Evolutionary conservation across 179 eudicot genomes (phyloP).

Genomic region (Beta lomatogona): DNA sequence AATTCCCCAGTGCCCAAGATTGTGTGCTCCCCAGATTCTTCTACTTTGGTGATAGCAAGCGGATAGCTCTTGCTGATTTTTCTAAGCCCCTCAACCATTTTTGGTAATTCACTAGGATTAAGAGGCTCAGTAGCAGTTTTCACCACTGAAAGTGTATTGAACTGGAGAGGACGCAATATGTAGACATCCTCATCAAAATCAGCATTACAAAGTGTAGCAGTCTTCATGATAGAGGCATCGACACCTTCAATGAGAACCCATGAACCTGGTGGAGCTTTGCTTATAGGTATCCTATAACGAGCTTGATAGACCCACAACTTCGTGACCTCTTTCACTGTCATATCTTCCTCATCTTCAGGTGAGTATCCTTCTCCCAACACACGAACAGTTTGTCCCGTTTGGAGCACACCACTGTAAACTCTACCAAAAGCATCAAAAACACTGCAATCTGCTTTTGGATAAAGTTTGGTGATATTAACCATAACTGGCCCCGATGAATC

Average conservation of each 20-base stretch:
- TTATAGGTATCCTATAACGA: constrained; percentile 92
- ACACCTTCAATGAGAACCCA: constrained; percentile 99
- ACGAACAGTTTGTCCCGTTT: constrained; percentile 90
- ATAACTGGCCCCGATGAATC: constrained; percentile 90
- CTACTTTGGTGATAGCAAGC: constrained; percentile 97
- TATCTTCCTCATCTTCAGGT: constrained; percentile 99
- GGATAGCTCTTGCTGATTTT: constrained; percentile 99
- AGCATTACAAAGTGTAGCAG: constrained; percentile 86
- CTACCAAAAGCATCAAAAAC: constrained; percentile 99
- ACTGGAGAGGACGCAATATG: constrained; percentile 92
- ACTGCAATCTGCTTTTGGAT: constrained; percentile 97
- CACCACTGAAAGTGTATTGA: constrained; percentile 97
- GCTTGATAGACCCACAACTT: constrained; percentile 98
- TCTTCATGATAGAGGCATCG: constrained; percentile 99
- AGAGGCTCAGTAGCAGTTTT: constrained; percentile 98
- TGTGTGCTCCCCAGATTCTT: constrained; percentile 99
- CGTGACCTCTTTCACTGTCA: constrained; percentile 94
- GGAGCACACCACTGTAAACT: constrained; percentile 88
- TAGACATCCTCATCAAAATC: constrained; percentile 81
- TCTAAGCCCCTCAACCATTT: constrained; percentile 98
- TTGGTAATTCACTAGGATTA: constrained; percentile 96
- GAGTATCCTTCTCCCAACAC: constrained; percentile 99
- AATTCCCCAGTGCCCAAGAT: constrained; percentile 96
- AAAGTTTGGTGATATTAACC: constrained; percentile 91
- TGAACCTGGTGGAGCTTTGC: constrained; percentile 97